These are phyloP conservation scores for Dryas octopetala DNA, from an alignment of 306 rosid species.

Conservation along the genomic window DNA sequence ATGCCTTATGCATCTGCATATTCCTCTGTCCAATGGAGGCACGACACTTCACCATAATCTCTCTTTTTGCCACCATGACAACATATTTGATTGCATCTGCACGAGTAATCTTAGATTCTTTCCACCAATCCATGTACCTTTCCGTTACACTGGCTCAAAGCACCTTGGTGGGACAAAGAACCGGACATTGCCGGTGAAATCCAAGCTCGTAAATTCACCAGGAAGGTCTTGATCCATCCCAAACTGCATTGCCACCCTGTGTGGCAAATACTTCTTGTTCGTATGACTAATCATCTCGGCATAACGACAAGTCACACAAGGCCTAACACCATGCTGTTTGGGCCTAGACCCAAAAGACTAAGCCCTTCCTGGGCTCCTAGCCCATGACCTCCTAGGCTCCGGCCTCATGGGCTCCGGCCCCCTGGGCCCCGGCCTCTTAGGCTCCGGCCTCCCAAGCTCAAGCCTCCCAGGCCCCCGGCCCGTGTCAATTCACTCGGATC, in stretches of 20 bases:
- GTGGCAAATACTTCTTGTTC: constrained; percentile 48
- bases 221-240: constrained; percentile 67
- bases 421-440: too few relatives aligned
- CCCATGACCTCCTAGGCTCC: too few relatives aligned
- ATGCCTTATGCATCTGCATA: not conserved
- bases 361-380: too few relatives aligned
- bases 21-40: not conserved
- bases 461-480: too few relatives aligned
- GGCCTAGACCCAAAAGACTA: too few relatives aligned
- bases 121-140: constrained; percentile 50
- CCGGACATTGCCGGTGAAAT: not conserved
- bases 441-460: too few relatives aligned
- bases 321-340: too few relatives aligned
- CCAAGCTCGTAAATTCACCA: constrained; percentile 16
- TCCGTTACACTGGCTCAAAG: constrained; percentile 31
- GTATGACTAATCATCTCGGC: too few relatives aligned
- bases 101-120: not conserved
- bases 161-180: constrained; percentile 23
- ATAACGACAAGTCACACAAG: too few relatives aligned
- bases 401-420: too few relatives aligned
- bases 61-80: not conserved
- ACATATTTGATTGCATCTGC: not conserved
- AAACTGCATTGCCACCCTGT: constrained; percentile 66
- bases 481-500: too few relatives aligned
- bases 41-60: not conserved